These are phyloP conservation scores for Cryptococcus wingfieldii DNA, from an alignment of 1,284 basidiomycete species.

Conservation along the genomic window DNA sequence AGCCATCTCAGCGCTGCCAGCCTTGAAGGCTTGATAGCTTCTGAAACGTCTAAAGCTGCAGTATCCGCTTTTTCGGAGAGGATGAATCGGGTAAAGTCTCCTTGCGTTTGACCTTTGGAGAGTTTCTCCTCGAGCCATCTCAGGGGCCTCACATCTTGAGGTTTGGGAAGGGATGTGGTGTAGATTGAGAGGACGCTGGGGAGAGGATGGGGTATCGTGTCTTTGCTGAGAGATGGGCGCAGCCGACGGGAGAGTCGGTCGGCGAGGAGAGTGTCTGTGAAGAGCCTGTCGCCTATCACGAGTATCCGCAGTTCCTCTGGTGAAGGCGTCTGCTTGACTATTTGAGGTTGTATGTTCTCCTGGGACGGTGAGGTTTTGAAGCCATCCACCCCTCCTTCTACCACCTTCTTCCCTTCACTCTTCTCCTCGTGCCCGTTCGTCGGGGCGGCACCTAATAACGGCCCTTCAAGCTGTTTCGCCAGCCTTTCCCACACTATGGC, in stretches of 20 bases:
- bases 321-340: neutral
- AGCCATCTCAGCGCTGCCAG: constrained; percentile 6
- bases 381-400: neutral
- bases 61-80: neutral
- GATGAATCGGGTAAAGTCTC: constrained; percentile 22
- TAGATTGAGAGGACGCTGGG: constrained; percentile 34
- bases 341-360: neutral
- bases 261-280: constrained; percentile 85
- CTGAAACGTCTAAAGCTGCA: no score
- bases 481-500: constrained; percentile 21
- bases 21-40: neutral
- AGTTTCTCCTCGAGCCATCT: constrained; percentile 42
- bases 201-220: constrained; percentile 4
- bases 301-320: constrained; percentile 55
- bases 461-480: constrained; percentile 27
- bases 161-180: constrained; percentile 40
- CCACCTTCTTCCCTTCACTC: neutral
- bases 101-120: constrained; percentile 12
- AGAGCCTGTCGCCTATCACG: constrained; percentile 81
- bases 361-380: neutral
- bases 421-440: constrained; percentile 1
- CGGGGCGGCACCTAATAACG: constrained; percentile 29
- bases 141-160: constrained; percentile 38
- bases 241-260: constrained; percentile 56
- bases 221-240: constrained; percentile 4